phyloP scores from a whole-genome alignment of 495 filamentous ascomycete species.

The Rhizodiscina lignyota region DNA sequence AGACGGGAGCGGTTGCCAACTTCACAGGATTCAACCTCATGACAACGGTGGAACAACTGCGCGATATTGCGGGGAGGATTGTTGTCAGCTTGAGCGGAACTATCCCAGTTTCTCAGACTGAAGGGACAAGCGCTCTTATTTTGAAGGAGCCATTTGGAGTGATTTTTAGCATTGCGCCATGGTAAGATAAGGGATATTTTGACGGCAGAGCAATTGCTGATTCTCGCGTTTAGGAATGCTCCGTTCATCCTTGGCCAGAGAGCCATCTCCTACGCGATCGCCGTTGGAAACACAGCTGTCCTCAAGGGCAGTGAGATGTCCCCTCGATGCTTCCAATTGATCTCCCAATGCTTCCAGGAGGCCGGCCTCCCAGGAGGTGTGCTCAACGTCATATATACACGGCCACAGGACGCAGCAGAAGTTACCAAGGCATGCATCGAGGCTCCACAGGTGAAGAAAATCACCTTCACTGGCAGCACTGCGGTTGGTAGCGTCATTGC shows the following conservation, averaged over 20 bases:
- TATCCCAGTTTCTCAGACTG: conserved; percentile 37
- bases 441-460: conserved; percentile 38
- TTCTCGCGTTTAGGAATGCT: conserved; percentile 14
- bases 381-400: conserved; percentile 39
- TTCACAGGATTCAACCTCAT: conserved; percentile 38
- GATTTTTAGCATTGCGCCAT: conserved; percentile 67
- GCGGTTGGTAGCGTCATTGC: conserved; percentile 38
- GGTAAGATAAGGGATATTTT: conserved; percentile 18
- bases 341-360: conserved; percentile 52
- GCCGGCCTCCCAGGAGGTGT: conserved; percentile 51
- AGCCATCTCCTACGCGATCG: conserved; percentile 57
- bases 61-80: conserved; percentile 57
- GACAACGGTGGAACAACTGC: conserved; percentile 39
- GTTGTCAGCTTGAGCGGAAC: conserved; percentile 39
- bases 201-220: background rate
- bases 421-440: conserved; percentile 41
- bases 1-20: conserved; percentile 42
- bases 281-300: conserved; percentile 62
- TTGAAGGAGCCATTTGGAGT: conserved; percentile 71
- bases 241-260: conserved; percentile 21
- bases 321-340: conserved; percentile 56
- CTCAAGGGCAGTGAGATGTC: conserved; percentile 65
- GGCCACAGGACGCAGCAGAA: conserved; percentile 31
- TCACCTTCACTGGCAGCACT: conserved; percentile 47
- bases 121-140: conserved; percentile 50